phyloP scores from a whole-genome alignment of 75 land plant species.

The Pseudotsuga menziesii region DNA sequence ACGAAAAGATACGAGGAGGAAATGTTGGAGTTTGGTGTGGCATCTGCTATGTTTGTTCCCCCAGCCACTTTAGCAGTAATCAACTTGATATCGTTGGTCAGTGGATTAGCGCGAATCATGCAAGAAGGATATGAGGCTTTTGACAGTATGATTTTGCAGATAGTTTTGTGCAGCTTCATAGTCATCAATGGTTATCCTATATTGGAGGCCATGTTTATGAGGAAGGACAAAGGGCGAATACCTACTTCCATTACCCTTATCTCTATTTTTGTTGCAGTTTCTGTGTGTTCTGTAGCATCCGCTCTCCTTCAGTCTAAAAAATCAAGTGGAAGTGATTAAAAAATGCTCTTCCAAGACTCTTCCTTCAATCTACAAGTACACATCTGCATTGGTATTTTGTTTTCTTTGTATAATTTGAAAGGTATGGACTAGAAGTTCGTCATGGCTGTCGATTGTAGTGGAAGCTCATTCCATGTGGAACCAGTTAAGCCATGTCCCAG shows the following conservation, averaged over 20 bases:
- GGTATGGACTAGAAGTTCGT: too few species aligned
- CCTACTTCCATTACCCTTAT: not conserved
- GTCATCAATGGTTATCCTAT: not conserved
- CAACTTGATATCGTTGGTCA: conserved; percentile 11
- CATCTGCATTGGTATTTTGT: too few species aligned
- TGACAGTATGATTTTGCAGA: not conserved
- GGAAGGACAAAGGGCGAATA: not conserved
- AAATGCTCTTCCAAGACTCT: too few species aligned
- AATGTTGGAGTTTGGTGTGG: conserved; percentile 15
- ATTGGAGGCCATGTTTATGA: not conserved
- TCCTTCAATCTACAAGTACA: too few species aligned
- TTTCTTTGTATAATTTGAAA: too few species aligned
- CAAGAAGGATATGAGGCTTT: not conserved
- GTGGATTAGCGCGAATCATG: conserved; percentile 2
- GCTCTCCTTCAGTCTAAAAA: too few species aligned
- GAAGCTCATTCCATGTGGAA: too few species aligned
- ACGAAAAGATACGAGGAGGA: conserved; percentile 9
- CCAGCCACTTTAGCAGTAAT: not conserved
- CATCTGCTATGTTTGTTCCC: not conserved
- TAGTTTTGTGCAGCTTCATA: not conserved
- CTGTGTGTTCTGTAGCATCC: too few species aligned
- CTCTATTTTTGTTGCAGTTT: not conserved
- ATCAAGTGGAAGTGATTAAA: too few species aligned
- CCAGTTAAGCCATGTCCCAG: too few species aligned
- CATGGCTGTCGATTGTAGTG: too few species aligned